phyloP scores from a whole-genome alignment of 1,284 basidiomycete genomes.

The Gymnopus androsaceus region DNA sequence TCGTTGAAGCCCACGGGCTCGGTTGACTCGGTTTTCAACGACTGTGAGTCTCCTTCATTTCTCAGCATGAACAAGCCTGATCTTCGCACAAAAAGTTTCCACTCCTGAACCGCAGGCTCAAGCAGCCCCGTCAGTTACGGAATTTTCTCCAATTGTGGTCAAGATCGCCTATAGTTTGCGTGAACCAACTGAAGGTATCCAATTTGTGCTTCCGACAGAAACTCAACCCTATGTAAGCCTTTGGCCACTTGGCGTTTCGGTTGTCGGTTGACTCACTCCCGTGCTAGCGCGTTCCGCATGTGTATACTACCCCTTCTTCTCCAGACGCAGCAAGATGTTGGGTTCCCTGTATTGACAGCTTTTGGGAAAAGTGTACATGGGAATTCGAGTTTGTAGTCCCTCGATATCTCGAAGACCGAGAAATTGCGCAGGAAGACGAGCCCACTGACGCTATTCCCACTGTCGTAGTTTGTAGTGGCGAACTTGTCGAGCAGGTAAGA shows the following conservation, averaged over 20 bases:
- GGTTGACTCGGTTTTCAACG: constrained; percentile 11
- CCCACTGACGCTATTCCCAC: constrained; percentile 69
- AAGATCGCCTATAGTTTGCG: constrained; percentile 80
- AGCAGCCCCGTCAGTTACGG: constrained; percentile 47
- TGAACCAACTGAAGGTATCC: constrained; percentile 83
- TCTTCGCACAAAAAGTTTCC: constrained; percentile 47
- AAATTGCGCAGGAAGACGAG: constrained; percentile 56
- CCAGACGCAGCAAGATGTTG: constrained; percentile 93
- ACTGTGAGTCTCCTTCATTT: constrained; percentile 17
- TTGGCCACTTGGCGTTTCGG: not conserved
- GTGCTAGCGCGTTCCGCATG: constrained; percentile 84
- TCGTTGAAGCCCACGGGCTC: constrained; percentile 49
- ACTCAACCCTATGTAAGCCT: constrained; percentile 81
- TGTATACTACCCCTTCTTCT: constrained; percentile 87
- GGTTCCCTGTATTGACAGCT: constrained; percentile 94
- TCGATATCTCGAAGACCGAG: constrained; percentile 74
- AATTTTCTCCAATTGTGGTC: constrained; percentile 79
- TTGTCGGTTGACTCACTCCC: constrained; percentile 26
- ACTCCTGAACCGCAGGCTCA: constrained; percentile 59
- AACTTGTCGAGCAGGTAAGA: constrained; percentile 87
- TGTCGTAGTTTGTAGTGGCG: constrained; percentile 91
- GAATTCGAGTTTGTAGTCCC: constrained; percentile 97
- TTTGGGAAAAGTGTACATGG: constrained; percentile 99
- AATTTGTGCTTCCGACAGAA: constrained; percentile 82
- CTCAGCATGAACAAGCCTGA: not conserved